Conservation (phyloP, 1,284 basidiomycete genomes). For the Lignosus rhinocerotis region DNA sequence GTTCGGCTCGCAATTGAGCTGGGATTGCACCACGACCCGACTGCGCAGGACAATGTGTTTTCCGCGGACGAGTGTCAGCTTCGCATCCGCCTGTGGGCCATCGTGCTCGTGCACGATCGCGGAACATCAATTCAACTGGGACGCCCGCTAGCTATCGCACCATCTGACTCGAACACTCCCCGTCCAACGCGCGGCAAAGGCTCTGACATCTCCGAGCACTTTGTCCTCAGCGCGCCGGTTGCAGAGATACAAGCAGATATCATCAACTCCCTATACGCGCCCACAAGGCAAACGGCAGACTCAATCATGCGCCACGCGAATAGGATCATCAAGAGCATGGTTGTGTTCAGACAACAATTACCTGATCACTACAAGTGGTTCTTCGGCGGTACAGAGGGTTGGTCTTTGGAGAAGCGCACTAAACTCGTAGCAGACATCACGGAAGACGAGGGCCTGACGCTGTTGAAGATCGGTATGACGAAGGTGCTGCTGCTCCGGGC, state of each 20-base stretch:
- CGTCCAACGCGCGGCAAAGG: slow-evolving; percentile 55
- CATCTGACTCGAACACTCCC: slow-evolving; percentile 76
- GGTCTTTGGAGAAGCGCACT: slow-evolving; percentile 61
- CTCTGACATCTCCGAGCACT: slow-evolving; percentile 65
- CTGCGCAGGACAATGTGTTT: slow-evolving; percentile 61
- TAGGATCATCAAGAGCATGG: slow-evolving; percentile 73
- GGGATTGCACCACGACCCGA: slow-evolving; percentile 81
- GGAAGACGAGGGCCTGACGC: slow-evolving; percentile 74
- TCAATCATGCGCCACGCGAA: slow-evolving; percentile 72
- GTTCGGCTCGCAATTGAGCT: slow-evolving; percentile 78
- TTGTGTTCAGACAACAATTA: slow-evolving; percentile 61
- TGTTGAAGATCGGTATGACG: slow-evolving; percentile 80
- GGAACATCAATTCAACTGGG: slow-evolving; percentile 83
- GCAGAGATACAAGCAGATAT: slow-evolving; percentile 84
- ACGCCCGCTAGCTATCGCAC: slow-evolving; percentile 77
- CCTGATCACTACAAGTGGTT: slow-evolving; percentile 71
- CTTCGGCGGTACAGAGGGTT: slow-evolving; percentile 72
- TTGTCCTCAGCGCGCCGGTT: slow-evolving; percentile 65
- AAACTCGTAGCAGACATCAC: slow-evolving; percentile 71
- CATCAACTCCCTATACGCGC: slow-evolving; percentile 78
- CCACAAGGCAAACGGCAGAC: slow-evolving; percentile 64
- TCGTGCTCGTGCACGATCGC: slow-evolving; percentile 79
- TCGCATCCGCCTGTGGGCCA: slow-evolving; percentile 78
- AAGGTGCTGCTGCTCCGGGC: slow-evolving; percentile 74
- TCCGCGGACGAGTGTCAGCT: slow-evolving; percentile 72